Evolutionary conservation across 2,329 filamentous ascomycete species (phyloP).

Genomic region (Diaporthe caulivora): DNA sequence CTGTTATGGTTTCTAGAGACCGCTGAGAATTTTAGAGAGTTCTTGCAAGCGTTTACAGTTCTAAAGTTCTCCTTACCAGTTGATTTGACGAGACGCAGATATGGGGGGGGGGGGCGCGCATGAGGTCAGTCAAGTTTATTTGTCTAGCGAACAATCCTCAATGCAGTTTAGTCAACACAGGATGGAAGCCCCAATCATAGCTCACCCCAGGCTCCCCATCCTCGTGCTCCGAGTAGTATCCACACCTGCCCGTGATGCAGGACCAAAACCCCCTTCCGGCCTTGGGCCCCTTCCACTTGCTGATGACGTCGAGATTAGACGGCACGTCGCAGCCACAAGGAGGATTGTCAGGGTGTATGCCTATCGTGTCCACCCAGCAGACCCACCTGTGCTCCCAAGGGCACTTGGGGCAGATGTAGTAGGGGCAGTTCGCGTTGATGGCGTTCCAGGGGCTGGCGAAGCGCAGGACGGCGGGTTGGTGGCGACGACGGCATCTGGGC

Average conservation of each 20-base stretch:
- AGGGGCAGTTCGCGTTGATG: slow-evolving; percentile 10
- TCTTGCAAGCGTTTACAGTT: too few relatives aligned
- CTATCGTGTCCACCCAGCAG: slow-evolving; percentile 16
- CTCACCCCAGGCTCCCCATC: neutral
- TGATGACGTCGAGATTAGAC: slow-evolving; percentile 6
- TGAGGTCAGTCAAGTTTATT: too few relatives aligned
- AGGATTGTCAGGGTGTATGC: neutral
- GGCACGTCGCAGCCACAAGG: slow-evolving; percentile 1
- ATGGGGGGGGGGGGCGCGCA: neutral
- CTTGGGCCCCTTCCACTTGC: neutral
- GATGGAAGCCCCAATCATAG: neutral
- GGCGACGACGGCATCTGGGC: slow-evolving; percentile 1
- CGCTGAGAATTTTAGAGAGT: too few relatives aligned
- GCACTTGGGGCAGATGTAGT: slow-evolving; percentile 29
- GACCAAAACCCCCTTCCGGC: slow-evolving; percentile 11
- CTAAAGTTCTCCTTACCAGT: too few relatives aligned
- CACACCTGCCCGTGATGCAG: slow-evolving; percentile 6
- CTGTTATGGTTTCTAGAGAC: too few relatives aligned
- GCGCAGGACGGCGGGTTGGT: neutral
- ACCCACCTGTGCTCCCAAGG: neutral
- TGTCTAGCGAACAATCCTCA: neutral
- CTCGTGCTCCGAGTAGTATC: slow-evolving; percentile 20
- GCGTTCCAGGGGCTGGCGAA: neutral
- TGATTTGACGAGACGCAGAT: too few relatives aligned
- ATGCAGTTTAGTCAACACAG: neutral